Conservation (phyloP, 345 rosid species). For the Zanthoxylum bungeanum region DNA sequence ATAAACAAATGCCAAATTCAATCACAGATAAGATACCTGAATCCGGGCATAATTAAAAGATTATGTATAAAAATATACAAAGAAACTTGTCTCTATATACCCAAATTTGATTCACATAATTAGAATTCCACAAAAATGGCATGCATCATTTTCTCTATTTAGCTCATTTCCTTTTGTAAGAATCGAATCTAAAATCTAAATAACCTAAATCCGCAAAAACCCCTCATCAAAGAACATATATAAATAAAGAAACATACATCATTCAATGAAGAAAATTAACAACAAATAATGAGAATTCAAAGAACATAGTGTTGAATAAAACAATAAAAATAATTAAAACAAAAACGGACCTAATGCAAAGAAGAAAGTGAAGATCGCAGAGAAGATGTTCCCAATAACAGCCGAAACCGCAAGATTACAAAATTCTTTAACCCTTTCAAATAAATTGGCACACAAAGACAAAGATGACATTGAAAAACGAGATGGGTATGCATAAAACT, state of each 20-base stretch:
- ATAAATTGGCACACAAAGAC: slow-evolving; percentile 42
- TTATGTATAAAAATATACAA: slow-evolving; percentile 1
- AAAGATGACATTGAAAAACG: slow-evolving; percentile 39
- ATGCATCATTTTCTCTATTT: background rate
- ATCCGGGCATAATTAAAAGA: slow-evolving; percentile 1
- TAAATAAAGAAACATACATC: slow-evolving; percentile 18
- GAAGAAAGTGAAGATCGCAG: slow-evolving; percentile 92
- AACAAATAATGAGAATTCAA: background rate
- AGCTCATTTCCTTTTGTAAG: background rate
- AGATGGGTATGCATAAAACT: slow-evolving; percentile 52
- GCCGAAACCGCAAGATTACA: slow-evolving; percentile 70
- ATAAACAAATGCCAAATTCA: slow-evolving; percentile 15
- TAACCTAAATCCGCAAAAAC: background rate
- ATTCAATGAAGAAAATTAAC: background rate
- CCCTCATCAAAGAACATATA: slow-evolving; percentile 4
- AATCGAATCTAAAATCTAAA: background rate
- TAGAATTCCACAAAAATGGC: background rate
- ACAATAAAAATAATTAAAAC: background rate
- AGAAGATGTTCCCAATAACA: slow-evolving; percentile 69
- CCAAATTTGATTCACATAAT: background rate
- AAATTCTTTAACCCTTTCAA: slow-evolving; percentile 57
- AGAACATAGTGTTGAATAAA: background rate
- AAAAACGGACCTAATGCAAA: slow-evolving; percentile 80
- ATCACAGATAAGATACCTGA: background rate
- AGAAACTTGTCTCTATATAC: background rate